These are phyloP conservation scores for Tremella fuciformis DNA, from an alignment of 768 basidiomycete species.

Conservation along the genomic window DNA sequence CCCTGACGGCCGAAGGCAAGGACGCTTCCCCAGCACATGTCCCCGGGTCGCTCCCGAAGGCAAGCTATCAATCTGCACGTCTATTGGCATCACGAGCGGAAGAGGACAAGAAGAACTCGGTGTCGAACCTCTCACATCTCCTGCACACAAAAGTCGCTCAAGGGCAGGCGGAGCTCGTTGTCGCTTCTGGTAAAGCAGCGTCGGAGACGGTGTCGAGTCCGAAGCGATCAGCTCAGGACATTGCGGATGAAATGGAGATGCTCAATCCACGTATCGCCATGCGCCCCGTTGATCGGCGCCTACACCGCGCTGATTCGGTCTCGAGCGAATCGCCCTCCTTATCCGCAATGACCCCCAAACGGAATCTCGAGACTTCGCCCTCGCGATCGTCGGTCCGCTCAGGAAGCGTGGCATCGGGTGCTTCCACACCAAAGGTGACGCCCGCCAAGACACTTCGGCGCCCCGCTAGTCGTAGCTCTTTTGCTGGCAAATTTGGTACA, in stretches of 20 bases:
- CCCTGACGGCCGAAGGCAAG: not conserved
- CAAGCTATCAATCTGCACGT: slow-evolving; percentile 43
- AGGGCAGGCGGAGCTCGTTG: not conserved
- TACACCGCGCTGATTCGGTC: no score
- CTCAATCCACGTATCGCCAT: slow-evolving; percentile 4
- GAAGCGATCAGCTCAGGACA: not conserved
- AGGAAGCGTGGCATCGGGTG: slow-evolving; percentile 22
- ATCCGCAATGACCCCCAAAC: slow-evolving; percentile 18
- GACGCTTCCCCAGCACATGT: not conserved
- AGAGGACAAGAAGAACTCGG: slow-evolving; percentile 10
- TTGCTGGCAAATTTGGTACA: slow-evolving; percentile 34
- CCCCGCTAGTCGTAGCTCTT: slow-evolving; percentile 34
- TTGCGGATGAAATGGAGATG: not conserved
- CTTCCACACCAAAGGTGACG: slow-evolving; percentile 37
- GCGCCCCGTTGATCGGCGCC: no score
- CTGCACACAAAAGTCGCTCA: slow-evolving; percentile 1
- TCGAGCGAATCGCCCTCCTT: not conserved
- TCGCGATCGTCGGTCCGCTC: slow-evolving; percentile 1
- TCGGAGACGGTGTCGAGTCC: not conserved
- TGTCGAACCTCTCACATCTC: not conserved
- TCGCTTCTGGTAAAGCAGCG: not conserved
- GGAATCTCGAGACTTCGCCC: slow-evolving; percentile 18
- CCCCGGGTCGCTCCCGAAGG: not conserved
- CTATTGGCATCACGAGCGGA: slow-evolving; percentile 27
- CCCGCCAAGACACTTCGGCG: slow-evolving; percentile 33